Percentiles rank a stretch among this genome's conserved stretches.
Evolutionary conservation across 345 rosid species (phyloP).

Genomic region (Aegle marmelos): DNA sequence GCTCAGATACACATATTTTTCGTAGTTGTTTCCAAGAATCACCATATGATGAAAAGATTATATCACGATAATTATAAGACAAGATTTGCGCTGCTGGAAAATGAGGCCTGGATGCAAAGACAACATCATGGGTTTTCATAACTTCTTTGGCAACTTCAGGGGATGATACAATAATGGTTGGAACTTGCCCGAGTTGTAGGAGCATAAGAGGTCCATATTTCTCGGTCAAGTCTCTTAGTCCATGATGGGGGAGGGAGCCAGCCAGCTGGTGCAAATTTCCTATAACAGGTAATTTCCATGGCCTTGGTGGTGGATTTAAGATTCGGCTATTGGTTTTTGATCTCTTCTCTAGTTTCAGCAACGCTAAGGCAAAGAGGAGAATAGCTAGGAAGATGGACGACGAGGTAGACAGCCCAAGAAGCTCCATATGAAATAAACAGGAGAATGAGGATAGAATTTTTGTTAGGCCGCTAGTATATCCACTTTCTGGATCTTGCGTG

Average conservation of each 20-base stretch:
- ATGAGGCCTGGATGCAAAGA: constrained; percentile 29
- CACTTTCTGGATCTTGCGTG: too few relatives aligned
- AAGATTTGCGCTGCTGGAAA: not conserved
- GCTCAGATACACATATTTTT: not conserved
- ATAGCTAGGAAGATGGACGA: too few relatives aligned
- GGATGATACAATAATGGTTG: constrained; percentile 26
- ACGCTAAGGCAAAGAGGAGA: not conserved
- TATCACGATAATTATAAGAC: not conserved
- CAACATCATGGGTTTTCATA: constrained; percentile 27
- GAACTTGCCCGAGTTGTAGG: constrained; percentile 24
- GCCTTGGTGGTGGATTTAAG: constrained; percentile 31
- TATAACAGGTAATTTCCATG: constrained; percentile 29
- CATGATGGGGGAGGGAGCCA: constrained; percentile 20
- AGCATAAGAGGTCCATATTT: constrained; percentile 27
- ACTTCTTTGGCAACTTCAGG: constrained; percentile 25
- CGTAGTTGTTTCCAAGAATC: constrained; percentile 13
- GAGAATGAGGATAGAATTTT: too few relatives aligned
- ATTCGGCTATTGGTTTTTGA: not conserved
- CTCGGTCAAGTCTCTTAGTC: constrained; percentile 14
- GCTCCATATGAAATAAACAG: too few relatives aligned
- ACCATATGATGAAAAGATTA: constrained; percentile 16
- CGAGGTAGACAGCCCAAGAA: too few relatives aligned
- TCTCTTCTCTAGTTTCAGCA: not conserved
- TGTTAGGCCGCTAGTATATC: too few relatives aligned
- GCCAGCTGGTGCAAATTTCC: constrained; percentile 31